A percentile compares a stretch with the other conserved stretches of the same genome.
Evolutionary conservation across 2,329 filamentous ascomycete species (phyloP).

Genomic region (Tolypocladium inflatum): DNA sequence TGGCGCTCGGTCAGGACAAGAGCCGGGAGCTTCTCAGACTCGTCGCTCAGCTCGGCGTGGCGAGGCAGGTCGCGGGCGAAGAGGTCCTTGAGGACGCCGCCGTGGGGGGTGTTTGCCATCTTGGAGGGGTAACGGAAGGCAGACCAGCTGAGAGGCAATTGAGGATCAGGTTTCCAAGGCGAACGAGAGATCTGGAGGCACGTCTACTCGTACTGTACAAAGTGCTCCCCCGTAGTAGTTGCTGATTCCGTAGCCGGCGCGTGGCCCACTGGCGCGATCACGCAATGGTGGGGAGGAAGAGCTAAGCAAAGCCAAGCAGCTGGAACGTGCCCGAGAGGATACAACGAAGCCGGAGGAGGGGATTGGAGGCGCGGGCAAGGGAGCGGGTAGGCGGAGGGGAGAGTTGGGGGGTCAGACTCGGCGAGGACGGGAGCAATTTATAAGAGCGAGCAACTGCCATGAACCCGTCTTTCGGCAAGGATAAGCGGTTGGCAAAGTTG

Average conservation of each 20-base stretch:
- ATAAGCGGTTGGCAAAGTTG: background rate
- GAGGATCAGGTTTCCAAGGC: background rate
- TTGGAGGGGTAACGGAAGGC: slow-evolving; percentile 6
- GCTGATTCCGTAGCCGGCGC: slow-evolving; percentile 2
- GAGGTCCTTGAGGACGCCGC: slow-evolving; percentile 96
- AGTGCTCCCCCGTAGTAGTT: too few species aligned
- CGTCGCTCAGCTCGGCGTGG: slow-evolving; percentile 66
- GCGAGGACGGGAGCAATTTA: background rate
- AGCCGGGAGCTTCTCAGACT: slow-evolving; percentile 80
- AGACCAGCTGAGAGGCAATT: background rate
- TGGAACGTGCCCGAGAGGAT: slow-evolving; percentile 4
- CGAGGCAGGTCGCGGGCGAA: slow-evolving; percentile 84
- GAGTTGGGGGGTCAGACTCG: background rate
- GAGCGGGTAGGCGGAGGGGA: background rate
- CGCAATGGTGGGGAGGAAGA: slow-evolving; percentile 21
- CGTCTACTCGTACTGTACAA: background rate
- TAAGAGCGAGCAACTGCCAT: background rate
- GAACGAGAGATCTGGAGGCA: background rate
- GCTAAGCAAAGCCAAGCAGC: slow-evolving; percentile 4
- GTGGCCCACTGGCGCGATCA: slow-evolving; percentile 11
- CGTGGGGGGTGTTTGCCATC: slow-evolving; percentile 69
- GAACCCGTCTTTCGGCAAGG: background rate
- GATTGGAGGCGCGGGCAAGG: background rate
- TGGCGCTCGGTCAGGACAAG: slow-evolving; percentile 85
- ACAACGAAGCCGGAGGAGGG: background rate